Conservation (phyloP, 345 rosid genomes). For the Linum usitatissimum region DNA sequence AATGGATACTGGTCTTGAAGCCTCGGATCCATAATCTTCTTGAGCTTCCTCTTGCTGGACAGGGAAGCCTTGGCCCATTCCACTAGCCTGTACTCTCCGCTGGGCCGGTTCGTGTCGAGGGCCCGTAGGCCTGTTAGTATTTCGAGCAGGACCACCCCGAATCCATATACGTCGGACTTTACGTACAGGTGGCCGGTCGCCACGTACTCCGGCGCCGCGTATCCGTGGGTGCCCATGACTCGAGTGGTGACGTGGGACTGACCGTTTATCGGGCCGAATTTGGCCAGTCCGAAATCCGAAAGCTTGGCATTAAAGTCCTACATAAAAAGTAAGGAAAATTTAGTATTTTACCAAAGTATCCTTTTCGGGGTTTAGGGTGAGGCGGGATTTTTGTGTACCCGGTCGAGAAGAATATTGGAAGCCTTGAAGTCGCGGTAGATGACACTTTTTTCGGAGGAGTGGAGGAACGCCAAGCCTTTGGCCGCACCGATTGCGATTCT, state of each 20-base stretch:
- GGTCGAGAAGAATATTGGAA: constrained; percentile 71
- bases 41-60: constrained; percentile 35
- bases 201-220: constrained; percentile 81
- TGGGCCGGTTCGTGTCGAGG: constrained; percentile 45
- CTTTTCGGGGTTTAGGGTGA: too few relatives aligned
- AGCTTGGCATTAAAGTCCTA: constrained; percentile 65
- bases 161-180: constrained; percentile 76
- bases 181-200: constrained; percentile 75
- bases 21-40: constrained; percentile 61
- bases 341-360: not conserved
- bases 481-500: constrained; percentile 76
- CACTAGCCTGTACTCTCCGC: constrained; percentile 33
- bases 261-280: constrained; percentile 61
- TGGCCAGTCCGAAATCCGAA: constrained; percentile 81
- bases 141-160: constrained; percentile 73
- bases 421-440: constrained; percentile 79
- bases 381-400: constrained; percentile 19
- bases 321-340: not conserved
- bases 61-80: constrained; percentile 52
- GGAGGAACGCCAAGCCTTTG: constrained; percentile 58
- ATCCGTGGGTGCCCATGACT: constrained; percentile 71
- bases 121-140: constrained; percentile 58
- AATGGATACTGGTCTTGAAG: constrained; percentile 43
- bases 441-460: constrained; percentile 67
- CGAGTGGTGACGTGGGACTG: constrained; percentile 58